Evolutionary conservation across 176 grass and related monocot genomes (phyloP).

Genomic region (Sorghum bicolor): Sorghum_bicolor_NCBIv3 NC_012870.2:10592001-10592500

Average conservation of each 20-base stretch:
- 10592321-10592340: background rate
- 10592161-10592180: too few species aligned
- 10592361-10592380: background rate
- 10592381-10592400: background rate
- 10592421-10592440: background rate
- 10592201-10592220: too few species aligned
- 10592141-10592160: too few species aligned
- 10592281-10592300: too few species aligned
- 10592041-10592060: slow-evolving; percentile 65
- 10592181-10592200: too few species aligned
- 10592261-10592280: too few species aligned
- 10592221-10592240: too few species aligned
- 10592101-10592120: background rate
- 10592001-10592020: slow-evolving; percentile 53
- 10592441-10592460: background rate
- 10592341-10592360: background rate
- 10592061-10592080: slow-evolving; percentile 76
- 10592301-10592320: background rate
- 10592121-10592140: too few species aligned
- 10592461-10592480: background rate
- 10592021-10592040: slow-evolving; percentile 65
- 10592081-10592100: slow-evolving; percentile 27
- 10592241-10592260: too few species aligned
- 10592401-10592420: slow-evolving; percentile 1
- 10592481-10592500: background rate